phyloP scores from a whole-genome alignment of 2,329 filamentous ascomycete species.

The Apiospora koreana region DNA sequence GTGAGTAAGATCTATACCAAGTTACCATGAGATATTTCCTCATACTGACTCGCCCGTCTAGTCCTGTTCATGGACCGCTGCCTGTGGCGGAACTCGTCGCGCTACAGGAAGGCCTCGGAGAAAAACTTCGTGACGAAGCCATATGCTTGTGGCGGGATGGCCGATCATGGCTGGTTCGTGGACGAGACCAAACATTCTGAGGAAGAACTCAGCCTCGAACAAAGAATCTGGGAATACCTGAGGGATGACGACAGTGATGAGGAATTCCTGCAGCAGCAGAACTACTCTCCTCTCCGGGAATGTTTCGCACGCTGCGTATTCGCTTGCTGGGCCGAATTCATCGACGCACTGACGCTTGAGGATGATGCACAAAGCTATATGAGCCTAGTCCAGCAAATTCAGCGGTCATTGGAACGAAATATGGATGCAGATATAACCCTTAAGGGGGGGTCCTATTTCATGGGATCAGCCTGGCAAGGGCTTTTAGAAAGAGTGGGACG shows the following conservation, averaged over 20 bases:
- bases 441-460: not conserved
- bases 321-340: slow-evolving; percentile 38
- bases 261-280: not conserved
- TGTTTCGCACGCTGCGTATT: slow-evolving; percentile 25
- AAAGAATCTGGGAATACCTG: slow-evolving; percentile 25
- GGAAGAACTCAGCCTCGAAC: slow-evolving; percentile 30
- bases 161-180: not conserved
- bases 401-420: slow-evolving; percentile 38
- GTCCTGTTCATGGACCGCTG: slow-evolving; percentile 35
- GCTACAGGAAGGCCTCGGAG: slow-evolving; percentile 16
- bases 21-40: fast-evolving
- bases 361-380: not conserved
- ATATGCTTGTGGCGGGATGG: not conserved
- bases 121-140: slow-evolving; percentile 13
- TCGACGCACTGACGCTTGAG: slow-evolving; percentile 30
- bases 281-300: slow-evolving; percentile 10
- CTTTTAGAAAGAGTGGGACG: slow-evolving; percentile 33
- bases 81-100: slow-evolving; percentile 22
- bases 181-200: not conserved
- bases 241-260: slow-evolving; percentile 2
- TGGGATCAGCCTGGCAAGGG: slow-evolving; percentile 30
- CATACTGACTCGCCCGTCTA: not conserved
- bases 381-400: slow-evolving; percentile 30
- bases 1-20: not conserved
- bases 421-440: slow-evolving; percentile 20